Base-by-base conservation (phyloP, 257 asterid genomes). In the Capsicum pubescens region DNA sequence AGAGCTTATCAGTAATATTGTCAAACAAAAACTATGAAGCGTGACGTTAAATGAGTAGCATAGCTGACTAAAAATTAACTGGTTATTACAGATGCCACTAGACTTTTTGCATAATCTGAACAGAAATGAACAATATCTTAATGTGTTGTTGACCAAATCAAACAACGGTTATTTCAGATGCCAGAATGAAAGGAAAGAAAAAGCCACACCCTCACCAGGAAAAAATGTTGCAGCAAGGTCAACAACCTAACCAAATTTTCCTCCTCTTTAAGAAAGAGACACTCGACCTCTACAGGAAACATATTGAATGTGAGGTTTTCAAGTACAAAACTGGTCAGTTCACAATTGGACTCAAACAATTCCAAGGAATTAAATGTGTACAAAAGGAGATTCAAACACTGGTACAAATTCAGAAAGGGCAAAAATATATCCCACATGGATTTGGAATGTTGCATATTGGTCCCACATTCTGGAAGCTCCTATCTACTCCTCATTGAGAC, bases 1-100 rank as follows among this genome's bases (percentile, higher is more conserved):
- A 85, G 78, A 85, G 84, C 84, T 64, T 69, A 81, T 91, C 81
- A 74, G 87, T 72, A 44, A 56, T 54, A 77, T 15, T 54, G 50
- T 26, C 82, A 52, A 32, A 6, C 32, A 54, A 54, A 74, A 54
- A 54, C 8, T 52, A 0, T 54, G 42, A 77, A 26, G 64, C 46
- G 10, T 26, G 64, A 52, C 7, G 6, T 52, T 77, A 26, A 69
- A 81, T 66, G 85, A 84, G 44, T 78, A 60, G 39, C 32, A 42
- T 52, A 56, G 55, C 72, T 48, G 14, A 36, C 14, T 4, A 48
- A 55, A 77, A 15, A 60, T 80, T 13, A 79, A 11, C 63, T 52
- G 81, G 68, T 59, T 5, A 55, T 74, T 61, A 3, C 55, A 39
- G 16, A 77, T 67, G 63, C 68, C 55, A 72, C 48, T 16, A 54